These are phyloP conservation scores for Camellia oleifera DNA, from an alignment of 179 eudicot genomes.

Conservation along the genomic window DNA sequence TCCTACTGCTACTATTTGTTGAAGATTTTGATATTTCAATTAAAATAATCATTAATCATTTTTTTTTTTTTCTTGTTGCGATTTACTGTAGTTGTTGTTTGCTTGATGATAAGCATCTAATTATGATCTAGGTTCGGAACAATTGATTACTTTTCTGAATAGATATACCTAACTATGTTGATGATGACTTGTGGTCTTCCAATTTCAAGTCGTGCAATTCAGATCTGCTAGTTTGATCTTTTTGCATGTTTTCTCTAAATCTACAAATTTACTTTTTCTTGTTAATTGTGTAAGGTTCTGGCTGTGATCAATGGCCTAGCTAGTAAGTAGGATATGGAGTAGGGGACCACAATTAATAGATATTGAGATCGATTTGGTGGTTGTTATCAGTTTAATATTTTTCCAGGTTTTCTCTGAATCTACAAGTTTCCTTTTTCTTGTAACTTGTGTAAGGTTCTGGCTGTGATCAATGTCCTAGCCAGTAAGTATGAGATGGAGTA, in stretches of 20 bases:
- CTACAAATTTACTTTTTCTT: too few relatives aligned
- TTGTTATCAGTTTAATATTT: neutral
- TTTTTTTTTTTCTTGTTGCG: too few relatives aligned
- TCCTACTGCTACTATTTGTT: neutral
- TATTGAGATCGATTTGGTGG: conserved; percentile 2
- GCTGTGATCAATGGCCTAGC: neutral
- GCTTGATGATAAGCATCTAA: neutral
- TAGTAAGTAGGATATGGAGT: neutral
- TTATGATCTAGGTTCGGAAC: too few relatives aligned
- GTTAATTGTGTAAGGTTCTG: neutral
- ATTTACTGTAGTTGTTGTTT: too few relatives aligned
- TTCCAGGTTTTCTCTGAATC: neutral
- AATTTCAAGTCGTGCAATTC: neutral
- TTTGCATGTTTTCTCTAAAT: neutral
- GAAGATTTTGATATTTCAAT: too few relatives aligned
- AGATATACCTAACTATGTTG: too few relatives aligned
- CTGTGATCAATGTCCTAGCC: neutral
- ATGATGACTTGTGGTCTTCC: neutral
- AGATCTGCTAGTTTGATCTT: neutral
- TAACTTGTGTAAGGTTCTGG: neutral
- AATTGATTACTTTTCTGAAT: too few relatives aligned
- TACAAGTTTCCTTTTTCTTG: neutral
- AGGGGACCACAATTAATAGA: neutral
- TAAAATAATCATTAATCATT: too few relatives aligned
- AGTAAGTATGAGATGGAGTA: neutral